phyloP scores from a whole-genome alignment of 148 eudicot genomes.

The Chenopodium album region DNA sequence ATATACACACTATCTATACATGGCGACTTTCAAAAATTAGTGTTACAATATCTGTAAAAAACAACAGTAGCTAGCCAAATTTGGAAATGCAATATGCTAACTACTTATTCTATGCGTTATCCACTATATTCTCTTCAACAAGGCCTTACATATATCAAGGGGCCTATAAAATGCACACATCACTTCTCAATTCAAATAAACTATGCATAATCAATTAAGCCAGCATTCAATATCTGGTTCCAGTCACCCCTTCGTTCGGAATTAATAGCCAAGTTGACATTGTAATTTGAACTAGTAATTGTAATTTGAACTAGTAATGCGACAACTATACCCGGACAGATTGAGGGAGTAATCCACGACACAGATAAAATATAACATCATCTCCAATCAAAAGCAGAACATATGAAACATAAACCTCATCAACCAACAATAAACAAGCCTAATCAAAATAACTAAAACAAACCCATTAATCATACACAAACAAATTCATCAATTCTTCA shows the following conservation, averaged over 20 bases:
- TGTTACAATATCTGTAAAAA: too few species aligned
- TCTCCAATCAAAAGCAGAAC: background rate
- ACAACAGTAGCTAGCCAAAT: background rate
- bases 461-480: conserved; percentile 11
- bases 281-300: background rate
- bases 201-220: background rate
- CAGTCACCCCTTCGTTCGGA: background rate
- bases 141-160: too few species aligned
- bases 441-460: background rate
- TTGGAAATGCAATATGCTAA: background rate
- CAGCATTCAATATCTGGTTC: background rate
- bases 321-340: background rate
- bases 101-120: too few species aligned
- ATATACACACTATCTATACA: background rate
- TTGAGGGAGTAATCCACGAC: background rate
- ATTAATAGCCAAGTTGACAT: background rate
- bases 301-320: background rate
- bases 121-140: too few species aligned
- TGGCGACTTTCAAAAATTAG: too few species aligned
- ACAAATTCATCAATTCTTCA: background rate
- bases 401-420: background rate
- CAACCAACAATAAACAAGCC: background rate
- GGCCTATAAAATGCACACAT: background rate
- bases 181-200: background rate
- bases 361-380: background rate